phyloP scores from a whole-genome alignment of 495 filamentous ascomycete species.

The Trichocladium antarcticum region DNA sequence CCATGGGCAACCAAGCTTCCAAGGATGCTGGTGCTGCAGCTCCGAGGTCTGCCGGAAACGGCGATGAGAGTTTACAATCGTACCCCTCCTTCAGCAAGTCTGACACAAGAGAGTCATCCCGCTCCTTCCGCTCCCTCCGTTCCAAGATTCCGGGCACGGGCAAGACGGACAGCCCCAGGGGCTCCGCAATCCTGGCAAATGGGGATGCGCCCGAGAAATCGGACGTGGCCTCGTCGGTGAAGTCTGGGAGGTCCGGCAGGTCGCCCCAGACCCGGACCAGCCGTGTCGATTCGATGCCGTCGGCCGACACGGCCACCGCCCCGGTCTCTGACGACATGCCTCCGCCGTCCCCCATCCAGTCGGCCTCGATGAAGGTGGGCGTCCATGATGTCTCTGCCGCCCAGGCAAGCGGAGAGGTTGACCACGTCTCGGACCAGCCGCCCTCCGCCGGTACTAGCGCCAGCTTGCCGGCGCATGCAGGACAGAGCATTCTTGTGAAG shows the following conservation, averaged over 20 bases:
- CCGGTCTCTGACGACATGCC: conserved; percentile 51
- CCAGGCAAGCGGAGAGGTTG: conserved; percentile 80
- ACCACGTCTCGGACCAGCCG: conserved; percentile 88
- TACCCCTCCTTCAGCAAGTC: conserved; percentile 88
- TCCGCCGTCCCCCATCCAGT: conserved; percentile 83
- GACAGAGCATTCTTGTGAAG: conserved; percentile 75
- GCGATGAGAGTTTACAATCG: conserved; percentile 47
- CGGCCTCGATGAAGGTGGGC: conserved; percentile 53
- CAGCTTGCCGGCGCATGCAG: conserved; percentile 41
- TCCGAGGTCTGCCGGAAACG: conserved; percentile 29
- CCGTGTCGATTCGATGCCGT: conserved; percentile 29
- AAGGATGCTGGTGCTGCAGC: conserved; percentile 48
- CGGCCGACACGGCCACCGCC: conserved; percentile 23
- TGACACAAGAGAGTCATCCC: conserved; percentile 87
- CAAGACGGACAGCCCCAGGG: conserved; percentile 67
- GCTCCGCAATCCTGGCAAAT: conserved; percentile 53
- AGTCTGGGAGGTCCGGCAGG: conserved; percentile 49
- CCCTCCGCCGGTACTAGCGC: conserved; percentile 50
- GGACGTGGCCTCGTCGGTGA: conserved; percentile 63
- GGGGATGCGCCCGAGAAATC: conserved; percentile 56
- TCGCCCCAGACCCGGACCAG: conserved; percentile 35
- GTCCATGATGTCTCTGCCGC: conserved; percentile 72
- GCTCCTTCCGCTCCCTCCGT: conserved; percentile 70
- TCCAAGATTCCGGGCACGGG: conserved; percentile 49
- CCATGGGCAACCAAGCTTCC: conserved; percentile 89